Percentiles rank a stretch among this genome's conserved stretches.
phyloP scores from a whole-genome alignment of 306 rosid species.

The Pterocarpus santalinus region DNA sequence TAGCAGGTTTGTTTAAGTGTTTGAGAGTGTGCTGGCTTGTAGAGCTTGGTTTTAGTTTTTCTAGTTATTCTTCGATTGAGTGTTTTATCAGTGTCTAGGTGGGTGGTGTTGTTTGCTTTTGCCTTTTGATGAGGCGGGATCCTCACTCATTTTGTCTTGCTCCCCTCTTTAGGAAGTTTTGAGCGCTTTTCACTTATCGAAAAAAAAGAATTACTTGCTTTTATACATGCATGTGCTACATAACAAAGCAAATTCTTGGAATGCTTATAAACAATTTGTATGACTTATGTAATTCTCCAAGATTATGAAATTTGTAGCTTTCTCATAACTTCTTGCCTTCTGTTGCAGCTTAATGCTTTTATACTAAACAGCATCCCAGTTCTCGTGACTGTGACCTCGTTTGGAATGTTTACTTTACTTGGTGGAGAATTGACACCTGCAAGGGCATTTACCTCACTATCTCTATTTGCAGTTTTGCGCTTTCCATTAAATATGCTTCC shows the following conservation, averaged over 20 bases:
- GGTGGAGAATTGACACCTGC: constrained; percentile 93
- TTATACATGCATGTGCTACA: background rate
- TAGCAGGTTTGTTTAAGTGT: no score
- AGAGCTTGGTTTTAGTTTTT: no score
- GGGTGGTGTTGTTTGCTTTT: no score
- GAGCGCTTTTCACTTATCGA: no score
- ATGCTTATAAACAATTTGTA: constrained; percentile 13
- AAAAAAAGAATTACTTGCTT: background rate
- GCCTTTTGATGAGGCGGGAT: no score
- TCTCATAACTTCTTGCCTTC: constrained; percentile 43
- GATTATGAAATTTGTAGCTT: constrained; percentile 8
- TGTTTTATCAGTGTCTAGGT: no score
- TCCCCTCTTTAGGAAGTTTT: no score
- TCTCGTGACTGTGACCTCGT: constrained; percentile 78
- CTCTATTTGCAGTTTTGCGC: constrained; percentile 80
- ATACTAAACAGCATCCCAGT: constrained; percentile 84
- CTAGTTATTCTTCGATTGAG: no score
- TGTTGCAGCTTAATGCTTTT: constrained; percentile 74
- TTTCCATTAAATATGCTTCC: constrained; percentile 84
- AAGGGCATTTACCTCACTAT: constrained; percentile 88
- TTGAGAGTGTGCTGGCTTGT: no score
- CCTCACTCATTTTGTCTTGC: no score
- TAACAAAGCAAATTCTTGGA: constrained; percentile 2
- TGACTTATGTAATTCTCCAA: constrained; percentile 5
- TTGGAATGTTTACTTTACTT: constrained; percentile 80